phyloP scores from a whole-genome alignment of 441 rosid genomes.

The Francoa sonchifolia region DNA sequence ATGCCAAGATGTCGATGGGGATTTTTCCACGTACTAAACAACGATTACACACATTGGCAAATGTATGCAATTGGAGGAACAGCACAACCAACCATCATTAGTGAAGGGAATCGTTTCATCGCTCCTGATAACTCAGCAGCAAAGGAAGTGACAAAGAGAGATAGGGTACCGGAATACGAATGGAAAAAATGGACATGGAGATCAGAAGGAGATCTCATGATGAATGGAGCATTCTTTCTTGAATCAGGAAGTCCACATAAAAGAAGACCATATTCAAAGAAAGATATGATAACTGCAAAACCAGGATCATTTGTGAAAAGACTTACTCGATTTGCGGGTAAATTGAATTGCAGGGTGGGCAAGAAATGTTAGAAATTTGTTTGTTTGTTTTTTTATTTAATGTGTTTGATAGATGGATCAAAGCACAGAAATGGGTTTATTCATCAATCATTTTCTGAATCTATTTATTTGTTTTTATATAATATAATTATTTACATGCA shows the following conservation, averaged over 20 bases:
- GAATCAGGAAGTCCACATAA: constrained; percentile 19
- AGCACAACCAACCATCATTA: constrained; percentile 6
- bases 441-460: too few species aligned
- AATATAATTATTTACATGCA: too few species aligned
- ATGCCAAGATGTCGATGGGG: constrained; percentile 27
- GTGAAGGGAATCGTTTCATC: constrained; percentile 10
- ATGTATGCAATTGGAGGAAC: constrained; percentile 33
- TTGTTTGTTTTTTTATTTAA: too few species aligned
- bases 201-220: constrained; percentile 30
- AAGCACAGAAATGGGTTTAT: too few species aligned
- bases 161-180: constrained; percentile 18
- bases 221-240: constrained; percentile 39
- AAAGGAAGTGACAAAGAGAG: constrained; percentile 31
- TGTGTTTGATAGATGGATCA: too few species aligned
- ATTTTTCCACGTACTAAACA: constrained; percentile 64
- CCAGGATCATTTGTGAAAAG: constrained; percentile 27
- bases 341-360: constrained; percentile 31
- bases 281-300: constrained; percentile 20
- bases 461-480: too few species aligned
- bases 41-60: constrained; percentile 70
- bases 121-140: neutral
- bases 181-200: constrained; percentile 49
- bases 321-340: constrained; percentile 33
- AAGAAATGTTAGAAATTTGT: too few species aligned
- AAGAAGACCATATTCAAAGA: neutral